A percentile compares a stretch with the other conserved stretches of the same genome.
phyloP scores from a whole-genome alignment of 1,139 yeast genomes.

The Ashbya aceris region DNA sequence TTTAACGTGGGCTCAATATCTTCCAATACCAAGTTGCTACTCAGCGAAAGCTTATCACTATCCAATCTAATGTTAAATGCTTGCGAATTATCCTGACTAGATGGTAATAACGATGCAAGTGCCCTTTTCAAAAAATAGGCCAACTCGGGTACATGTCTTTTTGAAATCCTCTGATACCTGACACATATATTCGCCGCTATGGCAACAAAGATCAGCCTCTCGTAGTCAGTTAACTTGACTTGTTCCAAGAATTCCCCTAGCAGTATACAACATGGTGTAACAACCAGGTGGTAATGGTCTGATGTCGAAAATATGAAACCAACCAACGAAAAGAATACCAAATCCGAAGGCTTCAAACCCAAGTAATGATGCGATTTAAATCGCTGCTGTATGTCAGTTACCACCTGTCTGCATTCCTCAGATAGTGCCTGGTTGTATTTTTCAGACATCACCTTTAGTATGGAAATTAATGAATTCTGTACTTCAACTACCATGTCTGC shows the following conservation, averaged over 20 bases:
- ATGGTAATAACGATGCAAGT: constrained; percentile 38
- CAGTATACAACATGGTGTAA: constrained; percentile 70
- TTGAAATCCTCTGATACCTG: constrained; percentile 69
- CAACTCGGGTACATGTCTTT: constrained; percentile 77
- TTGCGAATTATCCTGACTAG: constrained; percentile 8
- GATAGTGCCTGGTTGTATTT: constrained; percentile 58
- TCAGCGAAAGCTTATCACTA: constrained; percentile 18
- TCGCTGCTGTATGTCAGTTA: constrained; percentile 40
- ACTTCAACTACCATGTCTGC: constrained; percentile 24
- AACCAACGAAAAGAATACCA: constrained; percentile 57
- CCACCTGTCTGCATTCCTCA: constrained; percentile 41
- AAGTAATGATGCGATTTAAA: constrained; percentile 27
- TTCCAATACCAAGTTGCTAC: constrained; percentile 10
- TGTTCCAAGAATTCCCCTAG: constrained; percentile 63
- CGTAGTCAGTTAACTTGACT: constrained; percentile 32
- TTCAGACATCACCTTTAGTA: constrained; percentile 54
- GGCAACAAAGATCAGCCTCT: constrained; percentile 42
- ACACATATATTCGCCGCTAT: constrained; percentile 56
- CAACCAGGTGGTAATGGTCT: constrained; percentile 87
- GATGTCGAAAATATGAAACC: constrained; percentile 86
- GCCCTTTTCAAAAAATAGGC: constrained; percentile 49
- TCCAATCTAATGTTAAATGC: constrained; percentile 19
- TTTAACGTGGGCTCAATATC: constrained; percentile 12
- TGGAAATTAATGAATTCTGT: constrained; percentile 40
- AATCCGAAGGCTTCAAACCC: constrained; percentile 35